Conservation (phyloP, 2,329 filamentous ascomycete genomes). For the Venturia nashicola region DNA sequence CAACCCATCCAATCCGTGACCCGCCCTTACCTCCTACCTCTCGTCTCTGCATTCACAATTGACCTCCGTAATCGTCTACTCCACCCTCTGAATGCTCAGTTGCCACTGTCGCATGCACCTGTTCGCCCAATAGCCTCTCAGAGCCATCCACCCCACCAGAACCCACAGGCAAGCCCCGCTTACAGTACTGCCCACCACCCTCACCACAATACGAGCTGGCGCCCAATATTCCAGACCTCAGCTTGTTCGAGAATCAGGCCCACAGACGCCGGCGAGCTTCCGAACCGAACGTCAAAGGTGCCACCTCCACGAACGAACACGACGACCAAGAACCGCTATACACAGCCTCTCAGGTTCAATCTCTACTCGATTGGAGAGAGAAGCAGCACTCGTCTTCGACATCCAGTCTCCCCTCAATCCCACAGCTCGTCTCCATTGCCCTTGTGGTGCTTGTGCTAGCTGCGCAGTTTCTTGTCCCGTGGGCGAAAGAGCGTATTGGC, state of each 20-base stretch:
- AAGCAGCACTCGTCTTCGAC: background rate
- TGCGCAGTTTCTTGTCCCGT: conserved; percentile 24
- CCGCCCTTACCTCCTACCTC: background rate
- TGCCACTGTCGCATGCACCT: background rate
- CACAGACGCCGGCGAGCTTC: conserved; percentile 6
- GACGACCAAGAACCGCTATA: conserved; percentile 1
- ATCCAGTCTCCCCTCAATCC: conserved; percentile 8
- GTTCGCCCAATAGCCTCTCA: background rate
- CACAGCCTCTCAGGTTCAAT: conserved; percentile 2
- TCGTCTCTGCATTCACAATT: background rate
- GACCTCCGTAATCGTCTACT: background rate
- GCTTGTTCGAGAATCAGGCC: background rate
- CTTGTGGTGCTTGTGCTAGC: conserved; percentile 23
- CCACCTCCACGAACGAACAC: background rate
- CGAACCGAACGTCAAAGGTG: background rate
- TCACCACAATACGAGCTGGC: conserved; percentile 2
- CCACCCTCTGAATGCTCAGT: background rate
- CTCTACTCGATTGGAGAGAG: conserved; percentile 9
- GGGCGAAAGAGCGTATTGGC: conserved; percentile 16
- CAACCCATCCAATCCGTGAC: background rate
- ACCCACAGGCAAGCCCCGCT: background rate
- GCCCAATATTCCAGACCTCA: background rate
- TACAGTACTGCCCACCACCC: background rate
- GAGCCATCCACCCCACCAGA: background rate
- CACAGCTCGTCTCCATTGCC: conserved; percentile 17